These are phyloP conservation scores for Theobroma cacao DNA, from an alignment of 345 rosid genomes.

Conservation along the genomic window DNA sequence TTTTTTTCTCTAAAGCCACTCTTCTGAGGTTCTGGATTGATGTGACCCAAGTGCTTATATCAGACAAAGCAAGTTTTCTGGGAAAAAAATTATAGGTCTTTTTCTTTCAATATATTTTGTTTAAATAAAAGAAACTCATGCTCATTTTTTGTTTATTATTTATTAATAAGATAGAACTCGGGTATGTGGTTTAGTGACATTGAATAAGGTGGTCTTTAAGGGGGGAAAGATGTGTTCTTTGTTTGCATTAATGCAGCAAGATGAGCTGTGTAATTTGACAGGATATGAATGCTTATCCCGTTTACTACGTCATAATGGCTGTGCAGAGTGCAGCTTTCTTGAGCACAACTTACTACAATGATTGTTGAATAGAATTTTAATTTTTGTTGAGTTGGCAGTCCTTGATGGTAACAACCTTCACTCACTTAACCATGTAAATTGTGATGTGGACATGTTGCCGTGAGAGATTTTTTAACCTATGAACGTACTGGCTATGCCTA, in stretches of 20 bases:
- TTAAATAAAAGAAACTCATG: neutral
- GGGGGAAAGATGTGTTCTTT: neutral
- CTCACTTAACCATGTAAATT: neutral
- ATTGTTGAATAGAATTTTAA: neutral
- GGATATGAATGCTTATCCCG: neutral
- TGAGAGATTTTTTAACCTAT: neutral
- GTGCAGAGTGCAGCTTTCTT: neutral
- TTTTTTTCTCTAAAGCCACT: neutral
- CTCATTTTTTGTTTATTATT: neutral
- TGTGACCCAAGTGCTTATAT: neutral
- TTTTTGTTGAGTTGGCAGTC: neutral
- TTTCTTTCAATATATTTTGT: neutral
- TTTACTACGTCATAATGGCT: neutral
- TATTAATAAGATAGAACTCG: too few relatives aligned
- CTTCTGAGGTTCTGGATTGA: neutral
- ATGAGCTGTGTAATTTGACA: neutral
- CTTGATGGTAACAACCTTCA: neutral
- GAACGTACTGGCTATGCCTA: neutral
- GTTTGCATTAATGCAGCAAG: neutral
- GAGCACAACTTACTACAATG: neutral
- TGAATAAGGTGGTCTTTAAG: constrained; percentile 4
- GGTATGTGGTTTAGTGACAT: neutral
- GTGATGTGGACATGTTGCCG: neutral
- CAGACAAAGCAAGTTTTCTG: neutral
- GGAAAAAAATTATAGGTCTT: neutral